Conservation (phyloP, 2,329 filamentous ascomycete species). For the Botrytis cinerea region DNA sequence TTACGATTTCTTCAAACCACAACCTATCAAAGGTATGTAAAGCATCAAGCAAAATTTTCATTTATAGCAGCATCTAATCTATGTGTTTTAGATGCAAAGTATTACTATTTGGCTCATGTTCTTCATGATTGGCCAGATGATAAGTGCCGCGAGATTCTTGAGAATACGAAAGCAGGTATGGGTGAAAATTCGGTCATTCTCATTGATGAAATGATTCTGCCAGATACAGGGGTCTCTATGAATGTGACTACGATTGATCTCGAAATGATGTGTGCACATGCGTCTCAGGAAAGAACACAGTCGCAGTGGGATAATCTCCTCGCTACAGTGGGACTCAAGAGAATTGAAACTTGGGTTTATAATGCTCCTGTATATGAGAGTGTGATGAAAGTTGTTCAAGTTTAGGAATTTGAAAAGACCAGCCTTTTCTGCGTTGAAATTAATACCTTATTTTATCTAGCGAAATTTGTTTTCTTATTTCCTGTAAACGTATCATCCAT, state of each 20-base stretch:
- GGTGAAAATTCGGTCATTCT: neutral
- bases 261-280: constrained; percentile 41
- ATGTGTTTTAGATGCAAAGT: neutral
- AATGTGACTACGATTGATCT: neutral
- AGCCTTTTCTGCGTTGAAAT: too few relatives aligned
- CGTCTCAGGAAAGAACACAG: constrained; percentile 23
- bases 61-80: neutral
- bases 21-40: neutral
- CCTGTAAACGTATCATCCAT: too few relatives aligned
- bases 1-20: neutral
- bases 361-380: neutral
- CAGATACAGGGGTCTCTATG: neutral
- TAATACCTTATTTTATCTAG: too few relatives aligned
- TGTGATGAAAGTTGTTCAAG: constrained; percentile 4
- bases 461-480: too few relatives aligned
- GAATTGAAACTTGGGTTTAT: neutral
- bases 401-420: neutral
- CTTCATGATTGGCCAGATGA: constrained; percentile 1
- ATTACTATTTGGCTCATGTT: neutral
- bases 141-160: neutral
- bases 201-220: neutral
- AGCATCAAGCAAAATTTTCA: neutral
- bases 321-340: constrained; percentile 10
- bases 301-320: constrained; percentile 22
- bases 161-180: neutral